Conservation (phyloP, 176 grass and related monocot genomes). For the Raddia guianensis region DNA sequence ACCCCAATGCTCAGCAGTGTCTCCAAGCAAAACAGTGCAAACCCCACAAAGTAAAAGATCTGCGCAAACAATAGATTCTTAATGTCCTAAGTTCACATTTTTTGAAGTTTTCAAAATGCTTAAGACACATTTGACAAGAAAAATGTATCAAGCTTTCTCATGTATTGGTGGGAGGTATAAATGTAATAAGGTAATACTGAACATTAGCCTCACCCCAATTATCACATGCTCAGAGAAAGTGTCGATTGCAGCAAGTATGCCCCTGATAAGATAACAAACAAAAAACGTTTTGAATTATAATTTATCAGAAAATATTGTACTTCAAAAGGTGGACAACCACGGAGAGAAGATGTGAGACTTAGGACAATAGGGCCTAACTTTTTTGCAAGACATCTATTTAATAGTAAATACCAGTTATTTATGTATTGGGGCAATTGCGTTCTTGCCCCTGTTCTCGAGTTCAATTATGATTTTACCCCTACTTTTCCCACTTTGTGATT, state of each 20-base stretch:
- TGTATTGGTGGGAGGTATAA: neutral
- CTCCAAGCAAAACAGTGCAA: constrained; percentile 91
- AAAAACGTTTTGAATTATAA: neutral
- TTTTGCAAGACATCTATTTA: constrained; percentile 8
- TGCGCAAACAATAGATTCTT: constrained; percentile 31
- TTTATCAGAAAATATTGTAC: neutral
- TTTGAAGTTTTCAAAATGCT: neutral
- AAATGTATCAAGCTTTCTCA: constrained; percentile 2
- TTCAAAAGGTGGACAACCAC: neutral
- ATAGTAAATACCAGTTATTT: constrained; percentile 13
- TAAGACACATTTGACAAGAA: neutral
- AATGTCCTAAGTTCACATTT: constrained; percentile 4
- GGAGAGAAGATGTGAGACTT: neutral
- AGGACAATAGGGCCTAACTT: neutral
- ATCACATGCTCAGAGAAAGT: constrained; percentile 76
- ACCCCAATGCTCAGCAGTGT: constrained; percentile 83
- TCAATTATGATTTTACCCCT: no score
- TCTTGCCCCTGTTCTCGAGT: no score
- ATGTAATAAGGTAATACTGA: neutral
- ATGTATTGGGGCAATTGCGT: neutral
- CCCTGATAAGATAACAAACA: constrained; percentile 50
- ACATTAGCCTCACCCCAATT: constrained; percentile 67
- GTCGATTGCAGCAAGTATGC: constrained; percentile 85
- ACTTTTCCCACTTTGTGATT: no score
- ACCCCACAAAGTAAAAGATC: constrained; percentile 92